Conservation (phyloP, 139 green algal genomes). For the Zygnema cylindricum region DNA sequence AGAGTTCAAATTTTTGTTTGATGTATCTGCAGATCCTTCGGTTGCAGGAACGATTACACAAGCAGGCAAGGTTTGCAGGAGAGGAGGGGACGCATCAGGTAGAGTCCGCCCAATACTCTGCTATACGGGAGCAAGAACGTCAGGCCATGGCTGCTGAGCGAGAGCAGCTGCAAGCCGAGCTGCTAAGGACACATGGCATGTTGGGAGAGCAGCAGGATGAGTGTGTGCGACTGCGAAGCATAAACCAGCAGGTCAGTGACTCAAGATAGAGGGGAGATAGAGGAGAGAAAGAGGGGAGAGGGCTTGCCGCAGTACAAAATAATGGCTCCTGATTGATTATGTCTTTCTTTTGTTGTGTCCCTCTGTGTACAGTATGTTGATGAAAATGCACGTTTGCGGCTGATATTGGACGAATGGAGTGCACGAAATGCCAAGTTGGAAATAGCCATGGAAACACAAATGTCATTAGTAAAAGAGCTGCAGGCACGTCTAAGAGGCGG, state of each 20-base stretch:
- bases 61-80: neutral
- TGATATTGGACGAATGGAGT: constrained; percentile 57
- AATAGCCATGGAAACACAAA: neutral
- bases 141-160: constrained; percentile 9
- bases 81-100: neutral
- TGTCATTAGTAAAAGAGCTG: neutral
- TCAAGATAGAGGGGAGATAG: too few relatives aligned
- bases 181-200: neutral
- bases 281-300: neutral
- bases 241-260: neutral
- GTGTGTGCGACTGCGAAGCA: neutral
- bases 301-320: neutral
- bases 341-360: neutral
- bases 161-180: constrained; percentile 21
- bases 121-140: neutral
- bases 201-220: constrained; percentile 12
- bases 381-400: constrained; percentile 44
- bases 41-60: neutral
- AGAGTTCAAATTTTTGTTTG: too few relatives aligned
- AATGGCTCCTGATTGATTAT: neutral
- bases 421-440: constrained; percentile 50
- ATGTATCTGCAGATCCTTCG: neutral
- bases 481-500: neutral
- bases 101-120: neutral
- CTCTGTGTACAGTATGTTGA: constrained; percentile 38